Base-by-base conservation (phyloP, 2,329 filamentous ascomycete genomes). In the Ascochyta clinopodiicola region DNA sequence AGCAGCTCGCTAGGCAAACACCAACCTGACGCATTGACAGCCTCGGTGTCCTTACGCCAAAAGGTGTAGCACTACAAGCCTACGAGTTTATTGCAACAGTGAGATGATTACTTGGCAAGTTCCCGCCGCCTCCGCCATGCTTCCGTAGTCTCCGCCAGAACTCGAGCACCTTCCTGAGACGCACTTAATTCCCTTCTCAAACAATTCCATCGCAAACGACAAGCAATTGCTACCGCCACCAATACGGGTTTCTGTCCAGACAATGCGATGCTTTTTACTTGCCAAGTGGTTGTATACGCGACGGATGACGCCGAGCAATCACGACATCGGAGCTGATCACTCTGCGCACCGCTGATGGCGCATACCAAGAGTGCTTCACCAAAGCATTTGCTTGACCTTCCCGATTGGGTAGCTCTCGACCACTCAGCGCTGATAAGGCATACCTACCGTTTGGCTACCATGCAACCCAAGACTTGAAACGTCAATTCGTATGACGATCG, bases 391-490 rank as follows among this genome's bases (percentile, higher is more conserved):
- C 50, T 60, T 60, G 60, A 70, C 70, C 70, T 73, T 67, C 70
- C 70, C 61, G 34, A 62, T 66, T 44, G 31, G 61, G 66, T 35
- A 15, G 37, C 13, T 39, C 39, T 43, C 44, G 46, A 44, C 61
- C 56, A 61, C 35, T 61, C 53, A 62, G 50, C 59, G 34, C 22
- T 40, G 45, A 50, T 44, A 51, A 27, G 46, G 25, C 15, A 22
- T 22, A 39, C 50, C 57, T 43, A 50, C 32, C 36, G 37, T 32
- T 24, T 51, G 55, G 55, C 42, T 37, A 35, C 56, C 58, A 65
- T 67, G 66, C 61, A 66, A 66, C 55, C 64, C 63, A 70, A 67
- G 66, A 43, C 64, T 60, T 24, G 17, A 46, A 55, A 61, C 66
- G 67, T 66, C 64, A 67, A 60, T 49, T 19, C 35, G 50, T 51